These are phyloP conservation scores for Barnettozyma siamensis DNA, from an alignment of 805 yeast species.

Conservation along the genomic window DNA sequence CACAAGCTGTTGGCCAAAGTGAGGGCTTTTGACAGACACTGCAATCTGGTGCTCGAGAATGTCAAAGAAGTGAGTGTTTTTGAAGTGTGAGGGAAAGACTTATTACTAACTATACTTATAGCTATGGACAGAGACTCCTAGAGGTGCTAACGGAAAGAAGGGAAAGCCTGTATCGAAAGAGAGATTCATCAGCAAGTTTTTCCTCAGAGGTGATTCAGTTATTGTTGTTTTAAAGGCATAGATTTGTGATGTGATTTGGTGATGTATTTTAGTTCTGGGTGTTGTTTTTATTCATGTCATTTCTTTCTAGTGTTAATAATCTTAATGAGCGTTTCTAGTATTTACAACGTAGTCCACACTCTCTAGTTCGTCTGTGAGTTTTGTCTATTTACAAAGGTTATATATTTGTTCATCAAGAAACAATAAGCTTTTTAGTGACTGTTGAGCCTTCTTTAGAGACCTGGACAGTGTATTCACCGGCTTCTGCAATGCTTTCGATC, in stretches of 20 bases:
- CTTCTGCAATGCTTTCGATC: constrained; percentile 10
- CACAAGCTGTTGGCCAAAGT: constrained; percentile 88
- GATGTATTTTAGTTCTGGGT: not conserved
- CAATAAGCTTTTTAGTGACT: constrained; percentile 15
- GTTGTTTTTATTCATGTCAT: not conserved
- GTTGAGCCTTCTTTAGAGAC: constrained; percentile 12
- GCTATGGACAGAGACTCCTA: constrained; percentile 61
- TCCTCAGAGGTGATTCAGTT: constrained; percentile 92
- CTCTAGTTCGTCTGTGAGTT: not conserved
- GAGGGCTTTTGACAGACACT: constrained; percentile 93
- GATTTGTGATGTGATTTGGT: too few species aligned
- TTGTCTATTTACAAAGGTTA: not conserved
- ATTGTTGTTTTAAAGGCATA: constrained; percentile 63
- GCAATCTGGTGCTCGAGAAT: constrained; percentile 87
- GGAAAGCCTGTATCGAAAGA: constrained; percentile 63
- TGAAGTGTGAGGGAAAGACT: too few species aligned
- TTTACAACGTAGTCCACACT: too few species aligned
- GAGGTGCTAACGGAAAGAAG: constrained; percentile 62
- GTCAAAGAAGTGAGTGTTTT: constrained; percentile 63
- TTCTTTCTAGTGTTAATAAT: not conserved
- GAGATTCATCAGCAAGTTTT: constrained; percentile 83
- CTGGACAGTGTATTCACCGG: constrained; percentile 18
- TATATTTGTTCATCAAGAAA: constrained; percentile 3
- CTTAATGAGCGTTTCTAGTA: too few species aligned
- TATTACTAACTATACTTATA: not conserved